phyloP scores from a whole-genome alignment of 805 yeast species.

The Candida glaebosa region DNA sequence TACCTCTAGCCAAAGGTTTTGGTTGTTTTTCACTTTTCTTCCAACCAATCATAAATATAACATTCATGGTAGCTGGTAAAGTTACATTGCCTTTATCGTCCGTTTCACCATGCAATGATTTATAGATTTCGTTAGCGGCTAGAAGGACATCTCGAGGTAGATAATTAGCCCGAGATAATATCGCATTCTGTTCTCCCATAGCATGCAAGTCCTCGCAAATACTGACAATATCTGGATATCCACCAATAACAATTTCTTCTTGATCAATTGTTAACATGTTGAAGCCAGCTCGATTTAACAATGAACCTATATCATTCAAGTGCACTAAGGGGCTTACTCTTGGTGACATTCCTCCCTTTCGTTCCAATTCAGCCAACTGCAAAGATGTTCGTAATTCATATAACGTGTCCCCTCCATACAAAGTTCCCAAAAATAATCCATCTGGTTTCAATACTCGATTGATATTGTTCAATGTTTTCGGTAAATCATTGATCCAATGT shows the following conservation, averaged over 20 bases:
- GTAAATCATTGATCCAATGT: slow-evolving; percentile 89
- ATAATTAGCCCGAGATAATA: slow-evolving; percentile 42
- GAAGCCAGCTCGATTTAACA: slow-evolving; percentile 73
- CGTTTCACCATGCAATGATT: slow-evolving; percentile 62
- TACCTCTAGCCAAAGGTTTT: slow-evolving; percentile 68
- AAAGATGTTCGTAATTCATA: slow-evolving; percentile 76
- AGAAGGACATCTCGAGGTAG: slow-evolving; percentile 57
- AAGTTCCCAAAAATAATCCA: slow-evolving; percentile 76
- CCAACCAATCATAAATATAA: slow-evolving; percentile 88
- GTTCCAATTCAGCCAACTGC: slow-evolving; percentile 79
- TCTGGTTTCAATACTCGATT: slow-evolving; percentile 66
- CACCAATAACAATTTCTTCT: slow-evolving; percentile 74
- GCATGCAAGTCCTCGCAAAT: slow-evolving; percentile 67
- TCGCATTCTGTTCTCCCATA: slow-evolving; percentile 85
- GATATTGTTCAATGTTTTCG: slow-evolving; percentile 54
- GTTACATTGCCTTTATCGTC: slow-evolving; percentile 43
- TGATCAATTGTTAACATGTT: slow-evolving; percentile 79
- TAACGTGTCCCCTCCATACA: slow-evolving; percentile 83
- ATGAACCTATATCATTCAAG: slow-evolving; percentile 68
- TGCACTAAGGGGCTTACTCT: slow-evolving; percentile 79
- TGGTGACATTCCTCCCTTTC: slow-evolving; percentile 77
- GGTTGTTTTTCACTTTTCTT: slow-evolving; percentile 69
- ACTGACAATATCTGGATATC: slow-evolving; percentile 67
- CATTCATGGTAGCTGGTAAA: slow-evolving; percentile 77
- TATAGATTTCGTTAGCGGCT: slow-evolving; percentile 77